Evolutionary conservation across 345 rosid species (phyloP), one percentile per base, ranked within the genome.

Genomic region (Sonneratia alba): DNA sequence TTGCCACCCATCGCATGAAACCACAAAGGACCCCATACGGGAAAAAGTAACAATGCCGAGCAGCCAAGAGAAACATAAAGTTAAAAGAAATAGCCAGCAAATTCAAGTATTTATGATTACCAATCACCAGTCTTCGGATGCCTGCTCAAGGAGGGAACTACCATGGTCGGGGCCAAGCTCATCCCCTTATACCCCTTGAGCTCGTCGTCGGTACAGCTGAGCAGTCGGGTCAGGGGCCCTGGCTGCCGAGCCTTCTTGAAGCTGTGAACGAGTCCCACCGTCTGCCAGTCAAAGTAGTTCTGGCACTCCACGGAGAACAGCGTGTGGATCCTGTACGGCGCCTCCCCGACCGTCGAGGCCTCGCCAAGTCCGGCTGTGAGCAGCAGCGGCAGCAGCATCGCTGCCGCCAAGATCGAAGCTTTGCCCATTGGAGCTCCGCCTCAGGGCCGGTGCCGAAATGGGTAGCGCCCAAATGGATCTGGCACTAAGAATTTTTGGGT

Each of bases 241-340:
- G 98, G 97, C 76, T 95, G 98, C 8, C 78, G 61, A 47, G 99
- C 83, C 83, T 92, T 95, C 72, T 79, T 83, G 91, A 87, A 95
- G 85, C 98, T 89, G 81, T 86, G 88, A 87, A 95, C 80, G 43
- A 95, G 80, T 66, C 98, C 99, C 71, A 92, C 99, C 53, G 96
- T 92, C 80, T 95, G 92, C 99, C 99, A 95, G 81, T 95, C 99
- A 71, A 95, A 95, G 84, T 92, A 95, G 71, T 89, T 76, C 80
- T 89, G 95, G 78, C 99, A 91, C 83, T 92, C 98, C 80, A 96
- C 98, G 27, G 96, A 92, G 85, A 96, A 96, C 75, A 92, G 81
- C 56, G 99, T 92, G 69, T 95, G 99, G 83, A 92, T 87, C 92
- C 98, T 86, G 74, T 87, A 82, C 21, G 96, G 92, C 22, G 87